These are phyloP conservation scores for Wickerhamiella parazyma DNA, from an alignment of 805 yeast genomes.

Conservation along the genomic window DNA sequence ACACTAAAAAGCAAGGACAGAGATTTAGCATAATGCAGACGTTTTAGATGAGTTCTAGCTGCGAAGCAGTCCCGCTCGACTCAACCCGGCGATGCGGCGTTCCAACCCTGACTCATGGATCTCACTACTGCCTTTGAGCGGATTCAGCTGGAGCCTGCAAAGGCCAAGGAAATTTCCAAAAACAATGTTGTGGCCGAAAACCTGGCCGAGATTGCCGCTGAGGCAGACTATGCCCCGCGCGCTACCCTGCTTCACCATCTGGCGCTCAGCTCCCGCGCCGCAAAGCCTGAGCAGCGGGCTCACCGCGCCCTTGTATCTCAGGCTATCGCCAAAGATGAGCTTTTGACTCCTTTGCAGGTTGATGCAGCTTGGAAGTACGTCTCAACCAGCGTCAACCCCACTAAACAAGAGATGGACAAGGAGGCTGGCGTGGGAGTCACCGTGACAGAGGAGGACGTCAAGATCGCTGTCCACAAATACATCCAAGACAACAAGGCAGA, in stretches of 20 bases:
- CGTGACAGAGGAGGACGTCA: slow-evolving; percentile 53
- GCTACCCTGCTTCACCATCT: slow-evolving; percentile 59
- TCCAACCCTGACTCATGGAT: slow-evolving; percentile 8
- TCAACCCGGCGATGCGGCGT: background rate
- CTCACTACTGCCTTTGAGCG: slow-evolving; percentile 15
- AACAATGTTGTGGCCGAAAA: slow-evolving; percentile 74
- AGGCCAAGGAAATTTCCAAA: slow-evolving; percentile 66
- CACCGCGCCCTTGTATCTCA: slow-evolving; percentile 40
- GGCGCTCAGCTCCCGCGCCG: slow-evolving; percentile 58
- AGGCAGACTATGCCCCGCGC: slow-evolving; percentile 38
- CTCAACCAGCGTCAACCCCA: slow-evolving; percentile 32
- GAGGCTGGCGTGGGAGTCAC: slow-evolving; percentile 67
- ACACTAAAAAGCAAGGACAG: too few relatives aligned
- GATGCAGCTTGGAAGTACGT: slow-evolving; percentile 65
- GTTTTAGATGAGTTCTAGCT: too few relatives aligned
- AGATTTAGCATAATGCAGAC: too few relatives aligned
- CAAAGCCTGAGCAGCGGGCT: slow-evolving; percentile 28
- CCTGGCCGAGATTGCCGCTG: slow-evolving; percentile 43
- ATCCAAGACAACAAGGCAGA: slow-evolving; percentile 45
- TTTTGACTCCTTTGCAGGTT: slow-evolving; percentile 60
- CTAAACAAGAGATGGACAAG: slow-evolving; percentile 39
- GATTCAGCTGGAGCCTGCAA: slow-evolving; percentile 24
- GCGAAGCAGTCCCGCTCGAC: too few relatives aligned
- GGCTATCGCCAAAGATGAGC: slow-evolving; percentile 50
- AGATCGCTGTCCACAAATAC: slow-evolving; percentile 42